phyloP scores from a whole-genome alignment of 345 rosid species.

The Aegle marmelos region DNA sequence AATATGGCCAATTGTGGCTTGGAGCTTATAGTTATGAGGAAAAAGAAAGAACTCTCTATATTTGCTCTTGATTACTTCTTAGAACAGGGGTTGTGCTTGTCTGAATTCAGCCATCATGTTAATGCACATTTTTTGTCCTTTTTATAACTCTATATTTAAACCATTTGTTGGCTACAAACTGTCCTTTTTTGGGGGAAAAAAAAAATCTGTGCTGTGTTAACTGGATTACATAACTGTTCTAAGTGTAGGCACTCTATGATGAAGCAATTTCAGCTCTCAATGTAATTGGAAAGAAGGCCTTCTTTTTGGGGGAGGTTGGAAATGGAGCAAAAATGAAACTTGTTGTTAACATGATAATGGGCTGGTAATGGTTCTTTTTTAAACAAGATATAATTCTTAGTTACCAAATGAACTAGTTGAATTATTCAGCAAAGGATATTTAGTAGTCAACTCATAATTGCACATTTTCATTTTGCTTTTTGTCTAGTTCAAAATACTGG shows the following conservation, averaged over 20 bases:
- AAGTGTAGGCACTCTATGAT: conserved; percentile 57
- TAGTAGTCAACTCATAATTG: background rate
- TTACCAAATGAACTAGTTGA: background rate
- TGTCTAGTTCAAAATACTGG: background rate
- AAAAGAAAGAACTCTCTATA: background rate
- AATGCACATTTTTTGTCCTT: no score
- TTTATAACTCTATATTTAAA: background rate
- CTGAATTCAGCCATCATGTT: background rate
- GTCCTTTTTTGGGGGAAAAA: background rate
- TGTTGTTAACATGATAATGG: conserved; percentile 97
- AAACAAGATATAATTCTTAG: background rate
- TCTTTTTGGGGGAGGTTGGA: conserved; percentile 84
- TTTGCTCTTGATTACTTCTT: background rate
- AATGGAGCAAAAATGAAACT: conserved; percentile 98
- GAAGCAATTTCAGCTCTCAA: conserved; percentile 78
- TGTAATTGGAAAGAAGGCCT: conserved; percentile 82
- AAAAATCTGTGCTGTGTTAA: background rate
- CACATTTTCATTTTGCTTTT: background rate
- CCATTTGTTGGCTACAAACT: background rate
- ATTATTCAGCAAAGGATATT: background rate
- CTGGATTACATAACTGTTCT: background rate
- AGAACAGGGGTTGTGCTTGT: background rate
- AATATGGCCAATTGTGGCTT: background rate
- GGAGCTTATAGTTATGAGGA: background rate
- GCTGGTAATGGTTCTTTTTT: conserved; percentile 52